Evolutionary conservation across 306 rosid species (phyloP).

Genomic region (Rosa multiflora): DNA sequence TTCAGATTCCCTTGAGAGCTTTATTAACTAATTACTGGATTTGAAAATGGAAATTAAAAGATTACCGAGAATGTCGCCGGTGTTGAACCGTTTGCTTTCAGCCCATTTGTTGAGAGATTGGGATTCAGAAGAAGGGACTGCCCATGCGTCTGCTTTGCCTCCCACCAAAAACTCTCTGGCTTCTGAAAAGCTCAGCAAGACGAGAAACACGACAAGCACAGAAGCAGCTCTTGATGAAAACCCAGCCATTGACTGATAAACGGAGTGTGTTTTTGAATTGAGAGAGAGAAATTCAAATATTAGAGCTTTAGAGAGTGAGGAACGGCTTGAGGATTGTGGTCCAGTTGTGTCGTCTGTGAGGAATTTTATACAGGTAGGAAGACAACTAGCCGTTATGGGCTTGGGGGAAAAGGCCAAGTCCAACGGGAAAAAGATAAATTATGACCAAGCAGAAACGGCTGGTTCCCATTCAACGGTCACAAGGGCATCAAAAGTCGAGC

Average conservation of each 20-base stretch:
- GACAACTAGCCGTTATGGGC: conserved; percentile 78
- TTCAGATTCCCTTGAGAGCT: too few species aligned
- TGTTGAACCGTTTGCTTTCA: conserved; percentile 50
- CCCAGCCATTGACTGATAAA: conserved; percentile 43
- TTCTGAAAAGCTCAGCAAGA: conserved; percentile 48
- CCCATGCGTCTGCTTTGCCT: conserved; percentile 68
- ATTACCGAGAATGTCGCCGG: conserved; percentile 70
- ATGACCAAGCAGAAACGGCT: neutral
- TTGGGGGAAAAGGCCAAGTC: neutral
- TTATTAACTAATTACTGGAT: neutral
- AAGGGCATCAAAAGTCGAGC: conserved; percentile 6
- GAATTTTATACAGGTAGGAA: conserved; percentile 35
- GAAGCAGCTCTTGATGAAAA: conserved; percentile 34
- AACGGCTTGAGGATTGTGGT: neutral
- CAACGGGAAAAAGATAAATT: neutral
- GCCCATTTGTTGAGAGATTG: conserved; percentile 86
- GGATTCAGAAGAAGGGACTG: conserved; percentile 68
- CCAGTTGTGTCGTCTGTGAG: neutral
- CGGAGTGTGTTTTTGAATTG: too few species aligned
- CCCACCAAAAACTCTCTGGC: conserved; percentile 72
- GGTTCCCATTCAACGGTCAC: conserved; percentile 4
- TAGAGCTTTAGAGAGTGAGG: neutral
- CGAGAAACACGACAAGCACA: conserved; percentile 28
- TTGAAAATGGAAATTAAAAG: neutral
- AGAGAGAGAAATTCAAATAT: neutral